Conservation (phyloP, 768 basidiomycete genomes). For the Dioszegia aurantiaca region DNA sequence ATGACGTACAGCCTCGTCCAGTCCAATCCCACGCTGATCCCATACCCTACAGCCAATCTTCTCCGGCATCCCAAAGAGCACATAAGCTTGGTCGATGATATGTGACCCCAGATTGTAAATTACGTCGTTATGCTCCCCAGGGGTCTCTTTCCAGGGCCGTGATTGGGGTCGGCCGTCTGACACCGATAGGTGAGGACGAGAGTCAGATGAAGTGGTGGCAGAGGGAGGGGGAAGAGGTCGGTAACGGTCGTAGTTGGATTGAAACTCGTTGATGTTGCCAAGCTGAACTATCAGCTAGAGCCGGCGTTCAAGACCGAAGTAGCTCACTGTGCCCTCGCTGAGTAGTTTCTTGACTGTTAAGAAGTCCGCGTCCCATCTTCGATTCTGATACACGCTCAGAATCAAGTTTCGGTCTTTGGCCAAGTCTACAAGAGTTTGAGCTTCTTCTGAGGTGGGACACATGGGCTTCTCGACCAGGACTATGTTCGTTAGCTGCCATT, state of each 20-base stretch:
- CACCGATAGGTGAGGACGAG: not conserved
- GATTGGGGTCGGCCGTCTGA: conserved; percentile 1
- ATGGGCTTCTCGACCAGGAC: conserved; percentile 48
- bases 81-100: conserved; percentile 72
- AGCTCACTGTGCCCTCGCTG: conserved; percentile 46
- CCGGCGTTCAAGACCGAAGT: not conserved
- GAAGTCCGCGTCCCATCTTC: conserved; percentile 50
- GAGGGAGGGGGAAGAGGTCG: conserved; percentile 54
- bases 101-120: conserved; percentile 78
- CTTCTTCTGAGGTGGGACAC: conserved; percentile 32
- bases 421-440: conserved; percentile 31
- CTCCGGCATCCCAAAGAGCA: conserved; percentile 71
- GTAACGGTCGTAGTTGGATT: conserved; percentile 57
- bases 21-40: conserved; percentile 34
- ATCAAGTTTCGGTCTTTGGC: conserved; percentile 35
- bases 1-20: conserved; percentile 53
- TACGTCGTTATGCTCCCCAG: conserved; percentile 62
- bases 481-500: conserved; percentile 54
- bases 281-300: conserved; percentile 54
- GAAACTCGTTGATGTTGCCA: conserved; percentile 37
- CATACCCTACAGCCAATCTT: conserved; percentile 56
- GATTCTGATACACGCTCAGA: conserved; percentile 46
- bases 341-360: conserved; percentile 42
- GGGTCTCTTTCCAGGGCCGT: conserved; percentile 68
- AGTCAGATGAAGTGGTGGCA: not conserved